A percentile compares a stretch with the other conserved stretches of the same genome.
These are phyloP conservation scores for Paraleonurus japonicus DNA, from an alignment of 257 asterid genomes.

Conservation along the genomic window DNA sequence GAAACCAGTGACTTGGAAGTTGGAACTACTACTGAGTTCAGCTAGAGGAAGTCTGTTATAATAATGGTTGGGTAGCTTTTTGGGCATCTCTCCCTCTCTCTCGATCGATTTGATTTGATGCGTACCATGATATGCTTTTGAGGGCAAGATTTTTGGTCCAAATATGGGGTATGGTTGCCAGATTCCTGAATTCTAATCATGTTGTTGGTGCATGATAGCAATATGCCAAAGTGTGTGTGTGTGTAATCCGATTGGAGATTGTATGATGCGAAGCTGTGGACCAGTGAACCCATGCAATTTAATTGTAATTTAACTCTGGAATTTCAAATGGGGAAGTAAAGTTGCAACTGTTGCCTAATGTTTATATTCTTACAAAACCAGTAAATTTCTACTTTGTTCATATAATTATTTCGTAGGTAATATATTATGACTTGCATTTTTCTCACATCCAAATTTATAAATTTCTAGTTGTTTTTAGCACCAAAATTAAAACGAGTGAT, in stretches of 20 bases:
- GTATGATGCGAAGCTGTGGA: constrained; percentile 11
- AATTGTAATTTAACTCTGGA: background rate
- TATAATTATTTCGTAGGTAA: too few species aligned
- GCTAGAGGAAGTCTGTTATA: background rate
- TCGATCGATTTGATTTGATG: background rate
- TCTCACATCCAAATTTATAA: too few species aligned
- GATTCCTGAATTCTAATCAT: background rate
- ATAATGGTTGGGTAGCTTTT: background rate
- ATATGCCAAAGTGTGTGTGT: background rate
- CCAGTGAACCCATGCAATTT: background rate
- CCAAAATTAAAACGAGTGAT: too few species aligned
- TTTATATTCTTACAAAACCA: too few species aligned
- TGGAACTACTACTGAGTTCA: too few species aligned
- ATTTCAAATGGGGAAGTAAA: too few species aligned
- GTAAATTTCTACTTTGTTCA: too few species aligned
- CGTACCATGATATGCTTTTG: background rate
- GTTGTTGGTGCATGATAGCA: constrained; percentile 4
- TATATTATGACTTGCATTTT: too few species aligned
- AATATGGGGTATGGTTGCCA: constrained; percentile 14
- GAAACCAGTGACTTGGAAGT: background rate
- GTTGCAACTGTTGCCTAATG: background rate
- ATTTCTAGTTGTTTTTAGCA: too few species aligned
- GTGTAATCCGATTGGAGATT: background rate
- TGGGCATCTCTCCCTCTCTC: background rate
- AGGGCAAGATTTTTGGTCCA: background rate